Base-by-base conservation (phyloP, 2,329 filamentous ascomycete genomes). In the Aphanoascus verrucosus region DNA sequence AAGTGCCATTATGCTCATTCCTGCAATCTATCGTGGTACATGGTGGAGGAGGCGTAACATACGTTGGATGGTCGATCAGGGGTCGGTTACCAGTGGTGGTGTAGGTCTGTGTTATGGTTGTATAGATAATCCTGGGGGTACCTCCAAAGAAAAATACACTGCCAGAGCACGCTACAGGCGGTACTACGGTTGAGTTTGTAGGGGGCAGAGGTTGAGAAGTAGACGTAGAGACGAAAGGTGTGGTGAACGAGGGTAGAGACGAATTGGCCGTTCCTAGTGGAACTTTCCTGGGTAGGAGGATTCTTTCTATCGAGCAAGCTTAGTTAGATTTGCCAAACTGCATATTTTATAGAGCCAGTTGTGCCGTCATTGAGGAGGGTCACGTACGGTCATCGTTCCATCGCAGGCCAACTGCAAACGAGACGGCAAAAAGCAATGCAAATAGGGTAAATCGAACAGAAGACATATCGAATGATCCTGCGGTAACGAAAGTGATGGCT, bases 21-120 rank as follows among this genome's bases (percentile, higher is more conserved):
- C 28, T 17, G 31, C 55, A 54, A n/a, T 50, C 48, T n/a, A 38
- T 38, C 3, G 53, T 51, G 14, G 31, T 23, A 32, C 56, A 57
- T 12, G 56, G 53, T 17, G 53, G 50, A 14, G 35, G 49, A 38
- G 56, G 56, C 1, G 56, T 57, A 28, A 57, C 44, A 12, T 52
- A 55, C 1, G 46, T 54, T 20, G 53, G 49, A 7, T 42, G 15
- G 1, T 20, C 31, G 34, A n/a, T 35, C 14, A 37, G 31, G 12
- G 37, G 34, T 20, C 12, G 14, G 15, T 35, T 9, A 7, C 44
- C 42, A 4, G 35, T 52, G 40, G 48, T 28, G 15, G 49, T 57
- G 23, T 51, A 53, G 11, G 45, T 49, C 42, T 50, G 20, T 4
- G 56, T 57, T 43, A 57, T 32, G 1, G 56, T 57, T 7, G 46